These are phyloP conservation scores for Circinella umbellata DNA, from an alignment of 371 early-diverging fungal species.

Conservation along the genomic window DNA sequence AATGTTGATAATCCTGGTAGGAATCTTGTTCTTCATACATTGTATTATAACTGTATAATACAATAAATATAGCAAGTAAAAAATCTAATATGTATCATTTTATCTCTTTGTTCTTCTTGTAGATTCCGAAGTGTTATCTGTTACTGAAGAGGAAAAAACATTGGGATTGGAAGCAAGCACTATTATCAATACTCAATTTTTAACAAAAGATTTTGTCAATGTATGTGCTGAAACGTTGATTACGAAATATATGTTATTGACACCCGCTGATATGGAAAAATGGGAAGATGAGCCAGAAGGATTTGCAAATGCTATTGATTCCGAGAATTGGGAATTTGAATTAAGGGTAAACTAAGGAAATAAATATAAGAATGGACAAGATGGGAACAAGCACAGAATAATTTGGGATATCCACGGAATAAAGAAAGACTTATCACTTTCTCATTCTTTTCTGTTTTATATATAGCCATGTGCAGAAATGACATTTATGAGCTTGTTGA, in stretches of 20 bases:
- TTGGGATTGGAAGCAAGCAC: conserved; percentile 55
- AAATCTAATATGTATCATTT: neutral
- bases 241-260: conserved; percentile 75
- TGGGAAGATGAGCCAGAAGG: conserved; percentile 92
- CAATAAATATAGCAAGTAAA: neutral
- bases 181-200: conserved; percentile 66
- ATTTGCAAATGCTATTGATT: conserved; percentile 80
- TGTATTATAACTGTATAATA: neutral
- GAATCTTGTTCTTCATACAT: conserved; percentile 3
- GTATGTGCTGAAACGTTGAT: conserved; percentile 72
- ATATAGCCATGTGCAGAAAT: conserved; percentile 83
- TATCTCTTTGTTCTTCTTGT: too few relatives aligned
- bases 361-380: too few relatives aligned
- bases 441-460: neutral
- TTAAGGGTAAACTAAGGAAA: conserved; percentile 58
- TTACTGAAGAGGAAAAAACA: conserved; percentile 57
- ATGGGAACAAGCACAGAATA: too few relatives aligned
- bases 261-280: conserved; percentile 68
- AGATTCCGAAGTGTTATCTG: conserved; percentile 36
- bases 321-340: conserved; percentile 89
- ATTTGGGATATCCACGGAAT: too few relatives aligned
- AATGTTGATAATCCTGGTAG: conserved; percentile 34
- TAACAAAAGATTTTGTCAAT: conserved; percentile 73
- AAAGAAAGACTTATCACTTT: too few relatives aligned
- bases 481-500: conserved; percentile 78